These are phyloP conservation scores for Fraxinus velutina DNA, from an alignment of 305 asterid species.

Conservation along the genomic window DNA sequence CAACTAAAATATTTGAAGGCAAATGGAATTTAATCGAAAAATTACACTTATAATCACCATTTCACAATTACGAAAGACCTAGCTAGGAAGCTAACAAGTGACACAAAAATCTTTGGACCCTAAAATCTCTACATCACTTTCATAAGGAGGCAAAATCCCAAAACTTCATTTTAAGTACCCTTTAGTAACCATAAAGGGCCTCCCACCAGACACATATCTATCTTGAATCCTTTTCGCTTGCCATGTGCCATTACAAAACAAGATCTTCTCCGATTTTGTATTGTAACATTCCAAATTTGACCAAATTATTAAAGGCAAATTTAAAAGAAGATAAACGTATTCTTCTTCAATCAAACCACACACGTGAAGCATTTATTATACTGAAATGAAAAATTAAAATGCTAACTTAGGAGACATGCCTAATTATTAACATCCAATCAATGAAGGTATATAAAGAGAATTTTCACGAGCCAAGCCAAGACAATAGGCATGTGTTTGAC, in stretches of 20 bases:
- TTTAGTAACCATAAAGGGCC: background rate
- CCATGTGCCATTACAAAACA: background rate
- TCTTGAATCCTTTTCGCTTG: background rate
- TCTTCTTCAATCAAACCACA: background rate
- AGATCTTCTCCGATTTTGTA: background rate
- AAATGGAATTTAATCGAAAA: background rate
- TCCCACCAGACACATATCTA: background rate
- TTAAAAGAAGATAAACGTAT: background rate
- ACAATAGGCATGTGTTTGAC: background rate
- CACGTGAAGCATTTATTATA: background rate
- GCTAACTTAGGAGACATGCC: background rate
- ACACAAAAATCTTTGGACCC: background rate
- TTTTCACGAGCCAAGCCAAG: background rate
- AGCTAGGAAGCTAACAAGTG: background rate
- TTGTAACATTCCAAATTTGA: background rate
- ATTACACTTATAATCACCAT: background rate
- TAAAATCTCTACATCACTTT: background rate
- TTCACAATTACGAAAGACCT: background rate
- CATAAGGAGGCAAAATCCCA: background rate
- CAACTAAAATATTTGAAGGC: background rate
- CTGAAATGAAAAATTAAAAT: background rate
- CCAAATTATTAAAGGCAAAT: background rate
- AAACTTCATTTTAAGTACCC: background rate
- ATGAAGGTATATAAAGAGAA: background rate
- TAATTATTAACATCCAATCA: background rate